Conservation (phyloP, 441 rosid genomes). For the Lepidium campestre region DNA sequence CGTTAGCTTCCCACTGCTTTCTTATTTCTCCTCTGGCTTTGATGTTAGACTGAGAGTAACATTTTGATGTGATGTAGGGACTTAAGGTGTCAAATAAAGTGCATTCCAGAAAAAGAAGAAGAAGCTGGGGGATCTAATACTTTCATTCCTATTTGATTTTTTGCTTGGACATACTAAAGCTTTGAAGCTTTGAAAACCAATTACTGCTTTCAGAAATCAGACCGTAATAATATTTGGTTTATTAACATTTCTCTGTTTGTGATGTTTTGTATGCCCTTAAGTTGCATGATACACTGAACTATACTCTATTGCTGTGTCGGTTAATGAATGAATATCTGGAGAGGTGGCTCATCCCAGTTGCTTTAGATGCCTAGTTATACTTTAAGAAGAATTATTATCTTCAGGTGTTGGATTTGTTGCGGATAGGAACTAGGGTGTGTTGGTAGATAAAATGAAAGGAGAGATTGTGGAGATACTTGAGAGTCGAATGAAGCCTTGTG, state of each 20-base stretch:
- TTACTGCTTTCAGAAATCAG: not conserved
- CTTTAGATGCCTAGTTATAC: not conserved
- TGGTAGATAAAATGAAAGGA: not conserved
- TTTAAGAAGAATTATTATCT: not conserved
- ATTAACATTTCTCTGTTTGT: not conserved
- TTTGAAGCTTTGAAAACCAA: not conserved
- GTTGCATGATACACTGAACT: conserved; percentile 3
- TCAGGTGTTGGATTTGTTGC: conserved; percentile 6
- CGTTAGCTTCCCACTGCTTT: not conserved
- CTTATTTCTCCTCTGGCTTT: not conserved
- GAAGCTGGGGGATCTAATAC: not conserved
- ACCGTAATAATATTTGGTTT: not conserved
- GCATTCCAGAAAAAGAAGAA: conserved; percentile 15
- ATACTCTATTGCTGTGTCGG: not conserved
- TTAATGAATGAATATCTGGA: not conserved
- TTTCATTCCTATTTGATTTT: conserved; percentile 18
- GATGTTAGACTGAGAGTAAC: not conserved
- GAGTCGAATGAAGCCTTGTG: conserved; percentile 21
- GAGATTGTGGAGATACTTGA: conserved; percentile 13
- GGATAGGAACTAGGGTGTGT: not conserved
- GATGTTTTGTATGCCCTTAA: conserved; percentile 5
- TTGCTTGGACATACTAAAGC: conserved; percentile 19
- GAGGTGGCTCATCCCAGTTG: not conserved
- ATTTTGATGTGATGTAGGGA: conserved; percentile 17
- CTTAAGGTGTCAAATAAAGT: conserved; percentile 16